These are phyloP conservation scores for Hericium alpestre DNA, from an alignment of 768 basidiomycete genomes.

Conservation along the genomic window DNA sequence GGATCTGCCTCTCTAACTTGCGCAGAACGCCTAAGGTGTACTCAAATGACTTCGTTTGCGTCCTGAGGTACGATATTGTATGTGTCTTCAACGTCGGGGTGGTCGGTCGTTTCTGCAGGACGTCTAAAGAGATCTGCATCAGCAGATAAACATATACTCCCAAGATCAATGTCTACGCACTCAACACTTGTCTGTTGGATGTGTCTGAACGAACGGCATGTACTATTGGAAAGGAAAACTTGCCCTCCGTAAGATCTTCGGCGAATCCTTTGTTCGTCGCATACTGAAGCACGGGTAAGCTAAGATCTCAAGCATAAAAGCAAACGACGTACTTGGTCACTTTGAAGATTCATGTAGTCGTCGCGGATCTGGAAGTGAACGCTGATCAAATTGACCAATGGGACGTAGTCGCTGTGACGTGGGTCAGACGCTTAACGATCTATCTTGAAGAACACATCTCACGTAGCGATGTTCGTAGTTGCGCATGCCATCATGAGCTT, in stretches of 20 bases:
- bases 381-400: constrained; percentile 87
- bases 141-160: not conserved
- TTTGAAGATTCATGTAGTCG: constrained; percentile 92
- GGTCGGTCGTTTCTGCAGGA: constrained; percentile 79
- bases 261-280: constrained; percentile 77
- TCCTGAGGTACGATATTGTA: not conserved
- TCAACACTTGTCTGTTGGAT: constrained; percentile 72
- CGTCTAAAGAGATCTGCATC: constrained; percentile 38
- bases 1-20: not conserved
- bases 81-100: constrained; percentile 63
- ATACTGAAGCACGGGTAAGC: constrained; percentile 40
- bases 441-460: constrained; percentile 13
- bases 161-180: constrained; percentile 33
- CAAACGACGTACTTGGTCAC: constrained; percentile 48
- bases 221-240: constrained; percentile 93
- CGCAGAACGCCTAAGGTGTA: not conserved
- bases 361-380: constrained; percentile 97
- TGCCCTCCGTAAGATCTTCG: constrained; percentile 92
- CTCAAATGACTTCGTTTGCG: not conserved
- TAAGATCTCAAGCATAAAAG: not conserved
- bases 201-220: constrained; percentile 77
- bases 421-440: not conserved
- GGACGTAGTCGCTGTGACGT: constrained; percentile 67
- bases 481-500: constrained; percentile 94
- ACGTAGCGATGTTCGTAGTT: constrained; percentile 52